phyloP scores from a whole-genome alignment of 2,329 filamentous ascomycete genomes.

The Coleophoma cylindrospora region DNA sequence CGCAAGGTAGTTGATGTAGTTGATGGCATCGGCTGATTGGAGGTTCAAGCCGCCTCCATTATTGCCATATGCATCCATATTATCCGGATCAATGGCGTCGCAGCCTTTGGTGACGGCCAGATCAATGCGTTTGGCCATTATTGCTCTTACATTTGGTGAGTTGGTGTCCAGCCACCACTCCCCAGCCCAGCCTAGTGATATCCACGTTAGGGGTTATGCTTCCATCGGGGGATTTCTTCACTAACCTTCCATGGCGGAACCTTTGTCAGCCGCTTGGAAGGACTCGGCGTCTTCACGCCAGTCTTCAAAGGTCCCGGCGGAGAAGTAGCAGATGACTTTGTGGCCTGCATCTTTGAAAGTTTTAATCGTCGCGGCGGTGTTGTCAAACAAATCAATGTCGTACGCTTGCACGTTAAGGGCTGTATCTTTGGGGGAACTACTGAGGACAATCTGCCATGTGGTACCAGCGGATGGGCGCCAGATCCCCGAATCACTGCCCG shows the following conservation, averaged over 20 bases:
- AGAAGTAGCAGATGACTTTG: constrained; percentile 70
- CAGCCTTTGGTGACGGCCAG: constrained; percentile 56
- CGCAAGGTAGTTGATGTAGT: constrained; percentile 56
- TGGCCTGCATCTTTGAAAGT: constrained; percentile 43
- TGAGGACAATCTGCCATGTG: neutral
- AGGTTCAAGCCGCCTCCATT: constrained; percentile 59
- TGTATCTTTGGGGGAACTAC: neutral
- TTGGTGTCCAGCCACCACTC: constrained; percentile 61
- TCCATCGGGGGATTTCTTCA: too few relatives aligned
- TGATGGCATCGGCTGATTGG: constrained; percentile 48
- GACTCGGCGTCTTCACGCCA: constrained; percentile 55
- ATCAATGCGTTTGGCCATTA: constrained; percentile 56
- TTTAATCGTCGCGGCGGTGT: constrained; percentile 36
- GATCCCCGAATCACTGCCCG: too few relatives aligned
- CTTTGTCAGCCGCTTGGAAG: constrained; percentile 38
- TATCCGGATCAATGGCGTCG: constrained; percentile 64
- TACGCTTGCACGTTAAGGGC: constrained; percentile 22
- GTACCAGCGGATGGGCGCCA: neutral
- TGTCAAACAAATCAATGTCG: constrained; percentile 54
- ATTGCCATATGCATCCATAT: constrained; percentile 57
- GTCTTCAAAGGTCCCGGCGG: constrained; percentile 62
- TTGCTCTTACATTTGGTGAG: constrained; percentile 48
- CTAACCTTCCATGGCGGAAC: too few relatives aligned
- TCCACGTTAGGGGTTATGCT: constrained; percentile 31
- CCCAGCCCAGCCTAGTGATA: constrained; percentile 55